phyloP scores from a whole-genome alignment of 2,329 filamentous ascomycete genomes.

The Epichloe bromicola region DNA sequence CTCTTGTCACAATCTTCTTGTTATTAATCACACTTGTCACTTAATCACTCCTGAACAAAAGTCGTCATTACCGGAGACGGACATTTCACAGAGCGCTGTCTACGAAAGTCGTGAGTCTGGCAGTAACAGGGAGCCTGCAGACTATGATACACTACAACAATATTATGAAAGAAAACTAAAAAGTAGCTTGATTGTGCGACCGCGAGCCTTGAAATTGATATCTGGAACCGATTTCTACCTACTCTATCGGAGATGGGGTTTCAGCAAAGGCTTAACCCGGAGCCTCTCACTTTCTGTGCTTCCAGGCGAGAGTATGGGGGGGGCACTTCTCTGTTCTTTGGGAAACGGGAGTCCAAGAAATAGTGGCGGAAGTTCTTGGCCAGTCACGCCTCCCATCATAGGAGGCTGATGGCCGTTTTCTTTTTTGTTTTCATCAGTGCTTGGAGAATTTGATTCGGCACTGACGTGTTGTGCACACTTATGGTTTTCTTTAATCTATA shows the following conservation, averaged over 20 bases:
- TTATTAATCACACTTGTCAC: constrained; percentile 26
- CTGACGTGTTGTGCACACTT: constrained; percentile 8
- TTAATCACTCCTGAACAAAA: constrained; percentile 24
- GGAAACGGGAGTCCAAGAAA: background rate
- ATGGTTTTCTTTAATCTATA: constrained; percentile 10
- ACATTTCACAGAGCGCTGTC: constrained; percentile 19
- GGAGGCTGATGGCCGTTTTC: constrained; percentile 5
- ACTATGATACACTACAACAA: constrained; percentile 14
- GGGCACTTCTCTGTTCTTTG: background rate
- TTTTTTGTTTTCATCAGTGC: constrained; percentile 8
- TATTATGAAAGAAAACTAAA: constrained; percentile 5
- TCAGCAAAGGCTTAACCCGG: background rate
- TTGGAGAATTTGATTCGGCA: background rate
- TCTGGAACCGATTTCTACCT: background rate
- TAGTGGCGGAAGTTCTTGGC: background rate
- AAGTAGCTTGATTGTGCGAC: constrained; percentile 3
- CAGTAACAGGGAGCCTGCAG: constrained; percentile 12
- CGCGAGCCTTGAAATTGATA: background rate
- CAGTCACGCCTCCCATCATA: background rate
- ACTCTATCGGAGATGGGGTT: constrained; percentile 1
- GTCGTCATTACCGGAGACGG: constrained; percentile 18
- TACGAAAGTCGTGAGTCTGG: constrained; percentile 22
- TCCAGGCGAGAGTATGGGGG: background rate
- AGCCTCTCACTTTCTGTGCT: background rate
- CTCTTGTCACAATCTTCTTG: constrained; percentile 14